These are phyloP conservation scores for Colletotrichum lupini DNA, from an alignment of 2,329 filamentous ascomycete genomes.

Conservation along the genomic window DNA sequence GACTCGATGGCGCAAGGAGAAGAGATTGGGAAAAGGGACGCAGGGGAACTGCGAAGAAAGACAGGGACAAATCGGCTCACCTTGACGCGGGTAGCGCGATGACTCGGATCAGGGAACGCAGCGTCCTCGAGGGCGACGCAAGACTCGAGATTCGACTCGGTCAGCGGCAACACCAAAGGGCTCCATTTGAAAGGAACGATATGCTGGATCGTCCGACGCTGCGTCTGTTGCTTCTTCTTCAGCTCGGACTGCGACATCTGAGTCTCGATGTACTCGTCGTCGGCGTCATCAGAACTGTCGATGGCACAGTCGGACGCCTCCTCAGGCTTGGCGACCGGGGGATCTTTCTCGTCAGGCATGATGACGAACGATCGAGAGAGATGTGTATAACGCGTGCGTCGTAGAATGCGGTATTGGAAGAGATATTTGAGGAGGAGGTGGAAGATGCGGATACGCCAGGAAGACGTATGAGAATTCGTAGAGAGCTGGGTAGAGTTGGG, in stretches of 20 bases:
- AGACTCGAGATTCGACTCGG: constrained; percentile 71
- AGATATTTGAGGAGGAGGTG: not conserved
- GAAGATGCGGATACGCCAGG: not conserved
- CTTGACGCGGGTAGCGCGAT: constrained; percentile 65
- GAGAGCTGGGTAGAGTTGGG: not conserved
- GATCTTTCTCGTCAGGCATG: constrained; percentile 24
- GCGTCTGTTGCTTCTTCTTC: constrained; percentile 47
- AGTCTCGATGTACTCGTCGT: constrained; percentile 48
- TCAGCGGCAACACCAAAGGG: constrained; percentile 80
- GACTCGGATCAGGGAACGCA: constrained; percentile 60
- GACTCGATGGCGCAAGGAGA: too few relatives aligned
- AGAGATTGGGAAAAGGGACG: not conserved
- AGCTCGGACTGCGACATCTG: constrained; percentile 54
- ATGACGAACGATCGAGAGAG: not conserved
- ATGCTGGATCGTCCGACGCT: constrained; percentile 51
- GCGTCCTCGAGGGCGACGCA: constrained; percentile 66
- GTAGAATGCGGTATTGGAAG: not conserved
- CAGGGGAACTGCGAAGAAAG: not conserved
- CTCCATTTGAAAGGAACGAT: constrained; percentile 70
- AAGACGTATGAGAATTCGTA: not conserved
- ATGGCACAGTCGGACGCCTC: constrained; percentile 44
- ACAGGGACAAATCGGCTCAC: constrained; percentile 46
- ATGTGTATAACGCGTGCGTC: not conserved
- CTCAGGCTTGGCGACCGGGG: not conserved
- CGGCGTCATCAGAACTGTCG: constrained; percentile 52